Conservation (phyloP, 1,139 yeast genomes). For the Magnusiomyces suaveolens region DNA sequence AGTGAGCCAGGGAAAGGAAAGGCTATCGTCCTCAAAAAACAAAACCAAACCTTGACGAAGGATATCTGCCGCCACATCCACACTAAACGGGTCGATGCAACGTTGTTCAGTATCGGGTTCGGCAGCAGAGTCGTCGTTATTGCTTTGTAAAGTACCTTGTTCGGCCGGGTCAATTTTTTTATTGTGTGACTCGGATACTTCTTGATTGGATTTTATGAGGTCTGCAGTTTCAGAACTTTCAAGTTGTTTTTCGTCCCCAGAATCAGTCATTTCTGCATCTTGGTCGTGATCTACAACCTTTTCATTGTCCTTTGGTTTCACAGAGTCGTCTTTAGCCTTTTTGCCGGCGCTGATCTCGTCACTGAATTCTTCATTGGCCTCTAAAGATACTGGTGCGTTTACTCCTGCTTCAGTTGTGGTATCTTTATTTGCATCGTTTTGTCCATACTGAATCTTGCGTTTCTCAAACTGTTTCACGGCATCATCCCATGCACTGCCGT, state of each 20-base stretch:
- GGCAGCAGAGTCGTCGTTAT: neutral
- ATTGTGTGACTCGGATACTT: too few relatives aligned
- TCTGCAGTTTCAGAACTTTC: too few relatives aligned
- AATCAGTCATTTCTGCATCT: neutral
- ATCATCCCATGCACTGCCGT: neutral
- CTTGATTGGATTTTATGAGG: too few relatives aligned
- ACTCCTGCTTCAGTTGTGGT: neutral
- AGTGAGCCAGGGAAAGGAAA: neutral
- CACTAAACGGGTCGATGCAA: neutral
- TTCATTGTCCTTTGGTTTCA: too few relatives aligned
- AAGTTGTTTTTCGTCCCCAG: too few relatives aligned
- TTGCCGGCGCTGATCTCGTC: too few relatives aligned
- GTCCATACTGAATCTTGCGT: neutral
- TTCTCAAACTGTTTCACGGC: neutral
- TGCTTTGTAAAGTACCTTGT: neutral
- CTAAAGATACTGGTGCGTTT: neutral
- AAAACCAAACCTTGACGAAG: neutral
- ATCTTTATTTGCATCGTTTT: neutral
- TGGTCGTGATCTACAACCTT: too few relatives aligned
- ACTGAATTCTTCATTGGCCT: too few relatives aligned
- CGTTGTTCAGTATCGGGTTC: neutral
- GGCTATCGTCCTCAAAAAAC: neutral
- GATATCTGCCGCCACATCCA: neutral
- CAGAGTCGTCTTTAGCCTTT: too few relatives aligned
- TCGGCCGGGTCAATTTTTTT: neutral